Conservation (phyloP, 164 flowering plant species). For the Vitis labrusca region DNA sequence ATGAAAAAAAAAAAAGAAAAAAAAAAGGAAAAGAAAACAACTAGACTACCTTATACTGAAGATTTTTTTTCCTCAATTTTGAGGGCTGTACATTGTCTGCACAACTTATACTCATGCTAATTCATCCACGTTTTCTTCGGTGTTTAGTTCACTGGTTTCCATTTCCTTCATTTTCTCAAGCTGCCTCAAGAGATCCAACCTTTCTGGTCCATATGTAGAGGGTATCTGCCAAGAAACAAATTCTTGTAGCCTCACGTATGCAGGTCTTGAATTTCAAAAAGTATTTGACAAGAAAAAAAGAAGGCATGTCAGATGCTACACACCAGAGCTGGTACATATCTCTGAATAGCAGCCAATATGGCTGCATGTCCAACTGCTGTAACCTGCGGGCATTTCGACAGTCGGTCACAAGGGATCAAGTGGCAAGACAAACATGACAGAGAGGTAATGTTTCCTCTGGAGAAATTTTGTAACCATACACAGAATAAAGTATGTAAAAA, state of each 20-base stretch:
- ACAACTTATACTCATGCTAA: conserved; percentile 17
- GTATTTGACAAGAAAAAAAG: not conserved
- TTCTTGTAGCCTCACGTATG: not conserved
- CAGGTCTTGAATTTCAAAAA: not conserved
- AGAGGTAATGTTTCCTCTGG: not conserved
- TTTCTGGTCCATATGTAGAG: conserved; percentile 84
- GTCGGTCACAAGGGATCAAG: not conserved
- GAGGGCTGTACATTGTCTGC: conserved; percentile 19
- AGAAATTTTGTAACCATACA: not conserved
- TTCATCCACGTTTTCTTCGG: conserved; percentile 46
- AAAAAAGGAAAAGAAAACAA: not conserved
- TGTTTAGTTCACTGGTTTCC: conserved; percentile 50
- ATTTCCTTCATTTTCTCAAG: conserved; percentile 89
- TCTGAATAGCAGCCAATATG: conserved; percentile 88
- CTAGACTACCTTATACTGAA: not conserved
- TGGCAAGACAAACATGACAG: not conserved
- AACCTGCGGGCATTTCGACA: conserved; percentile 49
- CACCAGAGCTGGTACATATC: conserved; percentile 83
- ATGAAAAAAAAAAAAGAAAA: not conserved
- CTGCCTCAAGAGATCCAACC: conserved; percentile 90
- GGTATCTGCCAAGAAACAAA: conserved; percentile 59
- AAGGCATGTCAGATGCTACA: conserved; percentile 7
- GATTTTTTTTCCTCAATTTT: not conserved
- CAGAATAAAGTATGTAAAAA: not conserved
- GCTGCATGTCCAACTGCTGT: conserved; percentile 99